Base-by-base conservation (phyloP, 495 filamentous ascomycete species). In the Bathelium albidoporum region DNA sequence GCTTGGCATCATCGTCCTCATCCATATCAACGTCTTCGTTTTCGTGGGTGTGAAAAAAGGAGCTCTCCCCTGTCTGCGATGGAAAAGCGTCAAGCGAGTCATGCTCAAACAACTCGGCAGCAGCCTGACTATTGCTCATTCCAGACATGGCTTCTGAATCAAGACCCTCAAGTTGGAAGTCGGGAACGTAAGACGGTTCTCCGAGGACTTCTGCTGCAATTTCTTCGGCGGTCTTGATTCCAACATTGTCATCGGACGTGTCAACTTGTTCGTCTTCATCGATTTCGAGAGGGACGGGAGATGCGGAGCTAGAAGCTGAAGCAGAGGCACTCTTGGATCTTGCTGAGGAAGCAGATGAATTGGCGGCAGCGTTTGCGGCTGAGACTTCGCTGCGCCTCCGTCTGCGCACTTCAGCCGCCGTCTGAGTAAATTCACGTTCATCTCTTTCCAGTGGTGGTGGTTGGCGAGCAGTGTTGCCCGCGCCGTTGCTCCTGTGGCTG, bases 341-440 rank as follows among this genome's bases (percentile, higher is more conserved):
- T 68, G 49, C 63, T 77, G 64, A 12, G 44, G 44, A 49, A 5
- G 20, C 1, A 5, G 44, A 49, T 16, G 74, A 63, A 52, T 81
- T 81, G 49, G 77, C 79, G 28, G 49, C 49, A 9, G 49, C 20
- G 29, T 55, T 55, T 3, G 49, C 72, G 63, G 67, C 74, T 82
- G 64, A 81, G 77, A 63, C 82, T 89, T 63, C 89, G 83, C 77
- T 88, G 88, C 68, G 85, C 87, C 69, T 87, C 86, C 10, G 49
- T 55, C 49, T 26, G 12, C 49, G 49, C 20, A 55, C 49, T 29
- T 55, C 49, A 29, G 49, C 49, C 9, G 94, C 94, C 5, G 93
- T 97, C 76, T 93, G 90, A 2, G 90, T 96, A 71, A 98, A 98
- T 75, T 97, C 94, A 69, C 87, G 89, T 77, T 98, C 94, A 66